Base-by-base conservation (phyloP, 148 eudicot species). In the Silene conica region DNA sequence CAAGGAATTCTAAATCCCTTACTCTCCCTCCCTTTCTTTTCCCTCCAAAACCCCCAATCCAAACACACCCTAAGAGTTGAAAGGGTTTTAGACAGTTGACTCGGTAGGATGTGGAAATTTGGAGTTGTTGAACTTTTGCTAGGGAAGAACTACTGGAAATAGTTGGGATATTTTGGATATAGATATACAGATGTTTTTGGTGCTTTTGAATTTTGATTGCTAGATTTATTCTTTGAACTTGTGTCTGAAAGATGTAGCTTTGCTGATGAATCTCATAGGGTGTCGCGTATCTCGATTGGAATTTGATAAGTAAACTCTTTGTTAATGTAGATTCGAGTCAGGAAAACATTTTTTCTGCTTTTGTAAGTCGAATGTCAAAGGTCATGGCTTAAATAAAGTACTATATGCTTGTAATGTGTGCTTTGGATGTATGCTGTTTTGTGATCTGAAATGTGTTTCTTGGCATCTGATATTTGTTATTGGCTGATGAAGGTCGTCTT, bases 401-500 rank as follows among this genome's bases (percentile, higher is more conserved):
- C n/a, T n/a, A 13, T 45, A 43, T 63, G 63, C 16, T 16, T 50
- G 55, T n/a, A 69, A 28, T 48, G 11, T 22, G 31, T 56, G n/a
- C 55, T 22, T 76, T 59, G 16, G 7, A 63, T 66, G 43, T 71
- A 8, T 67, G 63, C 16, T 26, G 55, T 9, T 45, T 23, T 23
- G 15, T 60, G 21, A 12, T 50, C 46, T 10, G 54, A 66, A 22
- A 23, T 48, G 73, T 57, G 61, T 9, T 52, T 31, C 43, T 54
- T 45, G 58, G 20, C 31, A 34, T 46, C 38, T 34, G 23, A 59
- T 73, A 13, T 59, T 45, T 55, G 15, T 0, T 63, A 22, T 59
- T 73, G 63, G n/a, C 63, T 48, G 50, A 38, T 68, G 68, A 70
- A 94, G 98, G 98, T 65, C 88, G 93, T 8, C 87, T 94, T 71